Base-by-base conservation (phyloP, 768 basidiomycete species). In the Podaxis sp. region DNA sequence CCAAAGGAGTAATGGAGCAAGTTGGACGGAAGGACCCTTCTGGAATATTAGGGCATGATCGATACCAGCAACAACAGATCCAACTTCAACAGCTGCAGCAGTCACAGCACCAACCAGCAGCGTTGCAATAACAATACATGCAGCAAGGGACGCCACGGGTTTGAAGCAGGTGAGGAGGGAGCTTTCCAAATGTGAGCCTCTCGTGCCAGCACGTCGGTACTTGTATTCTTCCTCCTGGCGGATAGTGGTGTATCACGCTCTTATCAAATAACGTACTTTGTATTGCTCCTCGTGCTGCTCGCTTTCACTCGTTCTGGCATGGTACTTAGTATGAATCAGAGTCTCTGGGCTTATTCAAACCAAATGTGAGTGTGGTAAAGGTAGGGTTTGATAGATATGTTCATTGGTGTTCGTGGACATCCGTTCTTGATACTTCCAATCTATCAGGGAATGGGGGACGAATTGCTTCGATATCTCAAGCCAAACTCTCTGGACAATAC, bases 61-160 rank as follows among this genome's bases (percentile, higher is more conserved):
- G 22, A 13, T 3, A 22, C 22, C 44, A 58, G 33, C 57, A 58
- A 37, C 57, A 49, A 49, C 48, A 58, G n/a, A n/a, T 46, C 0
- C 46, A 58, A 24, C 20, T 58, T 44, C 56, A 58, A 58, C 30
- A 58, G 49, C 13, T 50, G 7, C 46, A 58, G 22, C 54, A 56
- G 22, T 38, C 40, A 13, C 54, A 56, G 20, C 57, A 58, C 10
- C 57, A 50, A 24, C 46, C 49, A 33, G 48, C 57, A 2, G 36
- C 24, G 48, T 24, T 58, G 15, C 57, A 58, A 38, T 33, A 50
- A 30, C 44, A 36, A 28, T 33, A 58, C 28, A 36, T 49, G 46
- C 46, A 22, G 33, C 48, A 49, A 26, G 46, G 7, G 24, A 58
- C 17, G 12, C 41, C 10, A 2, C 28, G 20, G 26, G 57, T 49